phyloP scores from a whole-genome alignment of 2,329 filamentous ascomycete species.

The Chalaropsis ovoidea region DNA sequence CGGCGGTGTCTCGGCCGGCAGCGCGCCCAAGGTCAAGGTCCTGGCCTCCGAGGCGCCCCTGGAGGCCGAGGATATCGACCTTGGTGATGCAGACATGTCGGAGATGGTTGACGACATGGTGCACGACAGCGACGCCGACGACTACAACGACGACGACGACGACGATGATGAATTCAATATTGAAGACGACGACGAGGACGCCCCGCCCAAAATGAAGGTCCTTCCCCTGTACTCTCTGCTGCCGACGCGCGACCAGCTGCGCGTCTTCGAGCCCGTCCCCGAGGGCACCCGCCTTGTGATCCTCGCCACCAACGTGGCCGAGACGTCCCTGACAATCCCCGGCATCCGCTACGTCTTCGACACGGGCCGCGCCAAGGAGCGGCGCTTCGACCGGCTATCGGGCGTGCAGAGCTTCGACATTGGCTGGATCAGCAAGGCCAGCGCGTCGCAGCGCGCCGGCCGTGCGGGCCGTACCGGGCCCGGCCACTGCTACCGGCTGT shows the following conservation, averaged over 20 bases:
- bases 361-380: slow-evolving; percentile 83
- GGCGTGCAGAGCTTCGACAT: slow-evolving; percentile 94
- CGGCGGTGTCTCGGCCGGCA: slow-evolving; percentile 45
- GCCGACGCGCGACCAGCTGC: slow-evolving; percentile 80
- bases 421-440: slow-evolving; percentile 95
- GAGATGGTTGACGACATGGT: slow-evolving; percentile 41
- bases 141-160: slow-evolving; percentile 42
- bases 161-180: slow-evolving; percentile 59
- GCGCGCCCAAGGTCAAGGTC: slow-evolving; percentile 60
- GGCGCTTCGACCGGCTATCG: slow-evolving; percentile 74
- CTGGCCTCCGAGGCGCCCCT: slow-evolving; percentile 67
- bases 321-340: slow-evolving; percentile 93
- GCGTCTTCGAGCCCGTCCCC: slow-evolving; percentile 76
- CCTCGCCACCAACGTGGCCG: slow-evolving; percentile 89
- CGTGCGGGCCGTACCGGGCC: slow-evolving; percentile 92
- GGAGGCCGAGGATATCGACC: slow-evolving; percentile 78
- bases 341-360: slow-evolving; percentile 94
- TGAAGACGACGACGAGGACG: slow-evolving; percentile 45
- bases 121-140: slow-evolving; percentile 49
- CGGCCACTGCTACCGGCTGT: slow-evolving; percentile 89
- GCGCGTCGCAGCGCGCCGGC: slow-evolving; percentile 80
- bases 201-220: slow-evolving; percentile 68
- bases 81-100: slow-evolving; percentile 57
- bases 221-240: slow-evolving; percentile 90
- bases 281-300: slow-evolving; percentile 78